Percentiles rank a stretch among this genome's conserved stretches.
phyloP scores from a whole-genome alignment of 2,329 filamentous ascomycete species.

The Aspergillus sp. region DNA sequence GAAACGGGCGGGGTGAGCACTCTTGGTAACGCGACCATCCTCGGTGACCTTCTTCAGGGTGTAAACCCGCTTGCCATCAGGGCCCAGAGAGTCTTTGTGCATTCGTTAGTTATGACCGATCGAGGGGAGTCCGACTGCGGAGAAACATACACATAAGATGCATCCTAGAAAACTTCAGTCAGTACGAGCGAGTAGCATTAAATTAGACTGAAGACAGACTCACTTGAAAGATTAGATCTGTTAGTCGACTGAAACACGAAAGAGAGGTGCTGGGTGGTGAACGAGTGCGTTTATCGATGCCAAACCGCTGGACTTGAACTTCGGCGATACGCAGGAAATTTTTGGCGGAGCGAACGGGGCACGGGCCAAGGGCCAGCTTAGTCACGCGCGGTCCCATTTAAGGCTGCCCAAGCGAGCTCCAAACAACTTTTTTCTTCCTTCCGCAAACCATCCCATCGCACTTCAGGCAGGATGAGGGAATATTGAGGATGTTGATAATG shows the following conservation, averaged over 20 bases:
- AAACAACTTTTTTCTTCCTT: conserved; percentile 16
- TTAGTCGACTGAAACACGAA: background rate
- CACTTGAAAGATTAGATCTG: conserved; percentile 27
- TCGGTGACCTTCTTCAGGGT: conserved; percentile 80
- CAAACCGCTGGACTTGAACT: conserved; percentile 8
- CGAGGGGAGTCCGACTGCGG: background rate
- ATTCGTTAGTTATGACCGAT: conserved; percentile 7
- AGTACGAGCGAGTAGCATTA: conserved; percentile 5
- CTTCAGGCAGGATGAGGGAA: conserved; percentile 5
- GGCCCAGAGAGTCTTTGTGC: conserved; percentile 74
- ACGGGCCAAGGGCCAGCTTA: conserved; percentile 22
- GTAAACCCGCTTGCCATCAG: conserved; percentile 84
- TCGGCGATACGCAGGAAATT: conserved; percentile 20
- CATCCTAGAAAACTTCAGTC: conserved; percentile 30
- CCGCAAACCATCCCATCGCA: conserved; percentile 14
- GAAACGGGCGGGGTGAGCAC: conserved; percentile 92
- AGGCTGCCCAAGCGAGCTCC: conserved; percentile 4
- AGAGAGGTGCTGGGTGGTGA: background rate
- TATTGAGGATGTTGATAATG: conserved; percentile 20
- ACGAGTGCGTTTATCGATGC: background rate
- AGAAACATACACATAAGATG: conserved; percentile 44
- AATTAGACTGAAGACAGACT: conserved; percentile 21
- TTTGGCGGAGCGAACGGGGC: conserved; percentile 15
- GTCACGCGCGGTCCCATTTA: conserved; percentile 20
- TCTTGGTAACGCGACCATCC: conserved; percentile 84